These are phyloP conservation scores for Daldinia sp. DNA, from an alignment of 2,329 filamentous ascomycete genomes.

Conservation along the genomic window DNA sequence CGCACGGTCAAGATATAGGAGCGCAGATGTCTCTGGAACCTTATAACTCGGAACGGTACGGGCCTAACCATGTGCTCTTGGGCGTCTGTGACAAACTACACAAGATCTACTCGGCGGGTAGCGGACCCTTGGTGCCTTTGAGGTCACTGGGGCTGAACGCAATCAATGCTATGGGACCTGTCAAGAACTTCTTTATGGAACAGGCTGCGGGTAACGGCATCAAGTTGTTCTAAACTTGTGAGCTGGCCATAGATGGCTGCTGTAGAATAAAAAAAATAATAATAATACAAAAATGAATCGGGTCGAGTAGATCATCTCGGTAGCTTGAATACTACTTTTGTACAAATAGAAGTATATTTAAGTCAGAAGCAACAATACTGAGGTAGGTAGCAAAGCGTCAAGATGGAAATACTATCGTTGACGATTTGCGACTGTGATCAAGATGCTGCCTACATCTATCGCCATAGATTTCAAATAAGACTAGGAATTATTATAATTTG, in stretches of 20 bases:
- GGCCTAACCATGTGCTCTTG: slow-evolving; percentile 79
- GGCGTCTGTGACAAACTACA: slow-evolving; percentile 90
- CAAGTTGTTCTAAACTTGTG: slow-evolving; percentile 30
- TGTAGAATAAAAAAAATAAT: not conserved
- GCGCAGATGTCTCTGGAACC: slow-evolving; percentile 78
- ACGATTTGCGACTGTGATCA: too few species aligned
- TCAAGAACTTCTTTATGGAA: slow-evolving; percentile 90
- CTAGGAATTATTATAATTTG: too few species aligned
- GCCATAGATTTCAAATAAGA: too few species aligned
- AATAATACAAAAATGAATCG: not conserved
- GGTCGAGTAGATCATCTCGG: not conserved
- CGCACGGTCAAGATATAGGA: slow-evolving; percentile 88
- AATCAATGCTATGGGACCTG: slow-evolving; percentile 75
- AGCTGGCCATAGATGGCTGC: too few species aligned
- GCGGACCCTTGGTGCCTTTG: slow-evolving; percentile 80
- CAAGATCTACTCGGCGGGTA: slow-evolving; percentile 85
- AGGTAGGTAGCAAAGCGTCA: not conserved
- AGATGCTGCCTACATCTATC: not conserved
- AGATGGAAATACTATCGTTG: too few species aligned
- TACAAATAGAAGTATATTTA: not conserved
- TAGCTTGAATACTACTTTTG: not conserved
- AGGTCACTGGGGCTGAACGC: slow-evolving; percentile 79
- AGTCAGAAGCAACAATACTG: not conserved
- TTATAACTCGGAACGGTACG: slow-evolving; percentile 84
- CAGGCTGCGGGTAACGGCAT: slow-evolving; percentile 65